Percentiles rank a stretch among this genome's conserved stretches.
Conservation (phyloP, 2,329 filamentous ascomycete species). For the Neocucurbitaria cava region DNA sequence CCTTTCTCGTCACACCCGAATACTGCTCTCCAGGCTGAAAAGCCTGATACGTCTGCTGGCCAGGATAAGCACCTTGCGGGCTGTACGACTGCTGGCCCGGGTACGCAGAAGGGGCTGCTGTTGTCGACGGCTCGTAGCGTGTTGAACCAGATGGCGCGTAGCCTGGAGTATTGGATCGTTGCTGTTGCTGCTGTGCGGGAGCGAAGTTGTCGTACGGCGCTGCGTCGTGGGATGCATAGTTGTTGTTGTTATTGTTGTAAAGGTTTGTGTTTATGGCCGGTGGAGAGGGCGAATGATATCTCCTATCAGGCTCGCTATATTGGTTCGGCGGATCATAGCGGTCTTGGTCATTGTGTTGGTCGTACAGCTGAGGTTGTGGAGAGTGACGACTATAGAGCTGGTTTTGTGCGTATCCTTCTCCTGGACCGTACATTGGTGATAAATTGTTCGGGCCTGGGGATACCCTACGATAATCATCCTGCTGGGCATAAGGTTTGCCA, state of each 20-base stretch:
- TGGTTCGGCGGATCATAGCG: conserved; percentile 17
- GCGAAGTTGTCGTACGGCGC: conserved; percentile 9
- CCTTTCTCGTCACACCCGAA: conserved; percentile 17
- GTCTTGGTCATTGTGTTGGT: conserved; percentile 18
- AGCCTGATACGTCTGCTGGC: conserved; percentile 19
- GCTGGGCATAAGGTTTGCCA: conserved; percentile 29
- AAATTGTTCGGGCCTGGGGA: conserved; percentile 20
- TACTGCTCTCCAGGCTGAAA: conserved; percentile 16
- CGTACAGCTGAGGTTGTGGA: conserved; percentile 21
- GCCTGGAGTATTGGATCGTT: conserved; percentile 10
- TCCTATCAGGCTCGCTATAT: conserved; percentile 6
- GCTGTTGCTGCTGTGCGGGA: conserved; percentile 5
- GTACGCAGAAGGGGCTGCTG: conserved; percentile 13
- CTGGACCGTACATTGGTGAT: conserved; percentile 22
- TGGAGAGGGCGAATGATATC: conserved; percentile 6
- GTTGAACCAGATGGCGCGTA: conserved; percentile 17
- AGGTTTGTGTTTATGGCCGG: conserved; percentile 4
- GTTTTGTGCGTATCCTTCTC: conserved; percentile 16
- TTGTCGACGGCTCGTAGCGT: background rate
- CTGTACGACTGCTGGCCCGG: conserved; percentile 15
- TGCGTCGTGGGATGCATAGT: conserved; percentile 6
- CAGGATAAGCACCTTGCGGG: conserved; percentile 16
- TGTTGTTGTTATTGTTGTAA: too few relatives aligned
- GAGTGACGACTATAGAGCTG: conserved; percentile 22
- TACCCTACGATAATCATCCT: conserved; percentile 18